Base-by-base conservation (phyloP, 306 rosid species). In the Quercus robur region DNA sequence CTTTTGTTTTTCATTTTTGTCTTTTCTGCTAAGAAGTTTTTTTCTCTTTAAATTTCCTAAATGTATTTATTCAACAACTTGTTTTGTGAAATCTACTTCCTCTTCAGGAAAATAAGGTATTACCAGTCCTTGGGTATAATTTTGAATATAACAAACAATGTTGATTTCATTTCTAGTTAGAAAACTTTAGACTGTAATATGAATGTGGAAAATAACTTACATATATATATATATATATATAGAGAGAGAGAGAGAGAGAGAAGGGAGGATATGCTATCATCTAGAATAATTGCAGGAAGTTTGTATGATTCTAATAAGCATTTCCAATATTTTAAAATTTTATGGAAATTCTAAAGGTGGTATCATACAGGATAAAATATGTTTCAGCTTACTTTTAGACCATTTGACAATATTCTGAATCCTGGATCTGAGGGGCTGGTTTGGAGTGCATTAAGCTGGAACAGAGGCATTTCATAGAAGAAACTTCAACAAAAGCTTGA, bases 21-120 rank as follows among this genome's bases (percentile, higher is more conserved):
- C 51, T 23, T 54, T 70, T 69, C 15, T 55, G 56, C 30, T 23
- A 9, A 52, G 56, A 80, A 30, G 38, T n/a, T 57, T 4, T 26
- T 38, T 75, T 14, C 52, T 38, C 31, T 56, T 18, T 19, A 59
- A 51, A 9, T 75, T 69, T 26, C 19, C 28, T 56, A 20, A 78
- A 44, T 80, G 2, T 21, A 44, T 64, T 33, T 35, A 35, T 19
- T 21, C 31, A 31, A 62, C 15, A 55, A 62, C 56, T 58, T 46
- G n/a, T 77, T 56, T 21, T 38, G 35, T 46, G 63, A 56, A 23
- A 57, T 81, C 57, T 61, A 38, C 77, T 56, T 78, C 56, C 58
- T 71, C 25, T 62, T 58, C 61, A 49, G 46, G 49, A 80, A 74
- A 41, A 57, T 67, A 51, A 56, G 49, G 41, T 31, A 8, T 35